phyloP scores from a whole-genome alignment of 495 filamentous ascomycete species.

The Penicillium tannophilum region DNA sequence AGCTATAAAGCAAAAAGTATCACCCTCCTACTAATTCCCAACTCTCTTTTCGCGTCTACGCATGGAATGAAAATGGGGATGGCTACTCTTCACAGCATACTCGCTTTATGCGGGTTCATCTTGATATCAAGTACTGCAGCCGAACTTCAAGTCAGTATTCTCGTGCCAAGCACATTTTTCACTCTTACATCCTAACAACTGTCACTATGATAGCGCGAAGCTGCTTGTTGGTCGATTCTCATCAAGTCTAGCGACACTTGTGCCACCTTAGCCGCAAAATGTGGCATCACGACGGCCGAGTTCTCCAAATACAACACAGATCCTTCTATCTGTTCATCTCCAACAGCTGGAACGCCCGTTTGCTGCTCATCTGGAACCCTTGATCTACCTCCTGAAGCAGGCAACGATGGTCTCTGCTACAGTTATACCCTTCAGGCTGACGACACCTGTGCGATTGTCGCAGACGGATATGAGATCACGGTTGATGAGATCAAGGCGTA shows the following conservation, averaged over 20 bases:
- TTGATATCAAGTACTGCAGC: not conserved
- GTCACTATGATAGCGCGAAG: not conserved
- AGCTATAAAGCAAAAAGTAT: not conserved
- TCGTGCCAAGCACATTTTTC: not conserved
- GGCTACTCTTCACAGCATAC: not conserved
- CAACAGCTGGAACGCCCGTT: not conserved
- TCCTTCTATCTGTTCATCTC: not conserved
- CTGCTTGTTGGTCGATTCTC: not conserved
- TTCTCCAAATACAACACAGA: conserved; percentile 1
- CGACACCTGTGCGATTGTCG: not conserved
- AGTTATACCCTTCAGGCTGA: not conserved
- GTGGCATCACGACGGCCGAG: not conserved
- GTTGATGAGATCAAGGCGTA: not conserved
- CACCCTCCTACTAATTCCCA: not conserved
- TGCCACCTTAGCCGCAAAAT: not conserved
- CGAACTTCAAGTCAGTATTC: not conserved
- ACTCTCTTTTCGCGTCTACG: not conserved
- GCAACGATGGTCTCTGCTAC: conserved; percentile 1
- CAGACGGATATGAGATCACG: not conserved
- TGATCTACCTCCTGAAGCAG: not conserved
- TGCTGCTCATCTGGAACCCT: conserved; percentile 3
- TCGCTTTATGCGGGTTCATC: not conserved
- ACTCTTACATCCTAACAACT: not conserved
- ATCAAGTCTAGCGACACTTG: not conserved
- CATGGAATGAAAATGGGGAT: not conserved